Evolutionary conservation across 2,329 filamentous ascomycete genomes (phyloP), one percentile per base, ranked within the genome.

Genomic region (Emericellopsis cladophorae): DNA sequence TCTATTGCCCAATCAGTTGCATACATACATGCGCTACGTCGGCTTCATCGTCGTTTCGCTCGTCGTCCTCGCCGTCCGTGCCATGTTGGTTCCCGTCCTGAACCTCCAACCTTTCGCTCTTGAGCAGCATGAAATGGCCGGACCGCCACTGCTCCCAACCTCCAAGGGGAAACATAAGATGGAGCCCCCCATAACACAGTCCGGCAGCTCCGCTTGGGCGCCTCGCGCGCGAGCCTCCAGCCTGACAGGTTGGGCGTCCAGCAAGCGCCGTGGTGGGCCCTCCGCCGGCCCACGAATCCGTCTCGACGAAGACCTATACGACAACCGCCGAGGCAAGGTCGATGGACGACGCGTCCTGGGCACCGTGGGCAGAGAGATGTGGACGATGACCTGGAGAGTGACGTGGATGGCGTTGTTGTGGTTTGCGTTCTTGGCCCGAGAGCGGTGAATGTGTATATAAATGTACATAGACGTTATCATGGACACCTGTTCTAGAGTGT

Each of bases 1-100:
- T 55, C 73, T 98, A 2, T 70, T 96, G 8, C 92, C 92, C 0
- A 87, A 90, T 57, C 88, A 95, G 58, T 67, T 95, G 10, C 74
- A 74, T 39, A 89, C 88, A 7, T 94, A 90, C 59, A 77, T 92
- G 45, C 74, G 76, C 42, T 98, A 98, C 55, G 76, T 69, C 29
- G 64, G 72, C 23, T 67, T 92, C 14, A 65, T 81, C 1, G 67
- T 70, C 16, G 48, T 77, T 5, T 69, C 65, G 18, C 36, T 79
- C 11, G 52, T 71, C 12, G 45, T 72, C 5, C 64, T 81, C 7
- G 56, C 64, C 36, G 57, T 71, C 7, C 66, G 76, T 15, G 73
- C 76, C 5, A 60, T 79, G 35, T 62, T 81, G 29, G 67, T 79
- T 7, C 72, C 76, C 3, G 53, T 72, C 7, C 59, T 79, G 4